phyloP scores from a whole-genome alignment of 495 filamentous ascomycete species.

The Emericellopsis terricola region DNA sequence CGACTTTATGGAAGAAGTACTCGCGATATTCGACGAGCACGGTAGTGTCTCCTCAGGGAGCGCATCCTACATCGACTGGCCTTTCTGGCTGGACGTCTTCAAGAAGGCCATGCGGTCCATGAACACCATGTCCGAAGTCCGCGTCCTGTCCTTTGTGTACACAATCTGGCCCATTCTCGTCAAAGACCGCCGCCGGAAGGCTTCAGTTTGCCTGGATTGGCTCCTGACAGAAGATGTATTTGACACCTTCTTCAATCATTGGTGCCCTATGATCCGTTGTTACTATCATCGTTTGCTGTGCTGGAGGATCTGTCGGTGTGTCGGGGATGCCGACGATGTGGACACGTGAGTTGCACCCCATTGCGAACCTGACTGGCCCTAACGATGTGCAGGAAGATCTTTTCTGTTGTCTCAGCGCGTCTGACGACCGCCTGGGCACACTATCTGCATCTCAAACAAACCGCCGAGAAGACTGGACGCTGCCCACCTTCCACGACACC shows the following conservation, averaged over 20 bases:
- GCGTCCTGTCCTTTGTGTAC: constrained; percentile 75
- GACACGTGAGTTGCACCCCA: constrained; percentile 42
- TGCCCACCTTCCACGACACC: constrained; percentile 60
- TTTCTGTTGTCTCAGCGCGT: constrained; percentile 47
- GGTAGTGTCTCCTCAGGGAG: too few relatives aligned
- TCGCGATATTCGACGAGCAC: constrained; percentile 21
- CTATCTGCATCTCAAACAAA: constrained; percentile 55
- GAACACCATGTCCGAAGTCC: constrained; percentile 87
- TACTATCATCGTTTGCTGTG: constrained; percentile 90
- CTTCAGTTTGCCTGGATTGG: constrained; percentile 57
- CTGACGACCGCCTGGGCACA: constrained; percentile 61
- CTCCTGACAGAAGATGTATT: constrained; percentile 65
- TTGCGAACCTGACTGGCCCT: not conserved
- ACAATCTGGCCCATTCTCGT: constrained; percentile 61
- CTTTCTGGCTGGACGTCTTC: constrained; percentile 77
- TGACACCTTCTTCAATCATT: constrained; percentile 78
- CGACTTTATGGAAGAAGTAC: constrained; percentile 73
- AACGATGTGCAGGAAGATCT: constrained; percentile 30
- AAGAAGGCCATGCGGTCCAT: constrained; percentile 71
- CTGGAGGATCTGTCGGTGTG: constrained; percentile 76
- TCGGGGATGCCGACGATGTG: constrained; percentile 42
- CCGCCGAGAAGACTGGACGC: constrained; percentile 33
- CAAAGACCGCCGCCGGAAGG: constrained; percentile 48
- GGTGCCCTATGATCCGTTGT: constrained; percentile 95
- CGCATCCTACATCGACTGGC: constrained; percentile 64